These are phyloP conservation scores for Curvularia eragrostidis DNA, from an alignment of 2,329 filamentous ascomycete genomes.

Conservation along the genomic window DNA sequence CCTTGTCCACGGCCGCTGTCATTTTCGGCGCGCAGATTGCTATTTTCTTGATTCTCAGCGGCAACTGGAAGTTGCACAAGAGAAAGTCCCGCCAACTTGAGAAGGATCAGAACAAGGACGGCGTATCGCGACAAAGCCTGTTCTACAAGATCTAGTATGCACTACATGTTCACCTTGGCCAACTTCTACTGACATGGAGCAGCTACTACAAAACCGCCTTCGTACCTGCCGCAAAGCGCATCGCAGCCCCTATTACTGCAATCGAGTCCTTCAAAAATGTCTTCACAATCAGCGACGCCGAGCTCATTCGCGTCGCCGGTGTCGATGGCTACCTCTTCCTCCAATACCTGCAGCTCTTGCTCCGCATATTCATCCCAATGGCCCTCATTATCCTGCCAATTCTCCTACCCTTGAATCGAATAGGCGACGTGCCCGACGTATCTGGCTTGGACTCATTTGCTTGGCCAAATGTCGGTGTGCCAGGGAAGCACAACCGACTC, in stretches of 20 bases:
- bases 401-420: conserved; percentile 81
- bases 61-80: conserved; percentile 46
- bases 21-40: conserved; percentile 47
- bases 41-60: conserved; percentile 46
- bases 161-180: not conserved
- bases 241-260: conserved; percentile 43
- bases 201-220: conserved; percentile 51
- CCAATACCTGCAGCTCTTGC: conserved; percentile 82
- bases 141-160: conserved; percentile 50
- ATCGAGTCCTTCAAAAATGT: conserved; percentile 52
- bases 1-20: conserved; percentile 44
- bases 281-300: conserved; percentile 75
- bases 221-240: conserved; percentile 45
- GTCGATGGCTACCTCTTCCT: conserved; percentile 98
- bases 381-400: conserved; percentile 80
- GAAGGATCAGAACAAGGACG: conserved; percentile 17
- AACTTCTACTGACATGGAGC: conserved; percentile 23
- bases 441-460: conserved; percentile 74
- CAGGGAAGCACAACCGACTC: conserved; percentile 70
- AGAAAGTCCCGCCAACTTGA: conserved; percentile 24
- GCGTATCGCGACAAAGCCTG: conserved; percentile 42
- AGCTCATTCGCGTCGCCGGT: conserved; percentile 93
- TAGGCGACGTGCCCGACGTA: conserved; percentile 66
- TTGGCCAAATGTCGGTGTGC: conserved; percentile 79
- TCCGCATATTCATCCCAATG: conserved; percentile 91